These are phyloP conservation scores for Komagataella pastoris DNA, from an alignment of 805 yeast species.

Conservation along the genomic window DNA sequence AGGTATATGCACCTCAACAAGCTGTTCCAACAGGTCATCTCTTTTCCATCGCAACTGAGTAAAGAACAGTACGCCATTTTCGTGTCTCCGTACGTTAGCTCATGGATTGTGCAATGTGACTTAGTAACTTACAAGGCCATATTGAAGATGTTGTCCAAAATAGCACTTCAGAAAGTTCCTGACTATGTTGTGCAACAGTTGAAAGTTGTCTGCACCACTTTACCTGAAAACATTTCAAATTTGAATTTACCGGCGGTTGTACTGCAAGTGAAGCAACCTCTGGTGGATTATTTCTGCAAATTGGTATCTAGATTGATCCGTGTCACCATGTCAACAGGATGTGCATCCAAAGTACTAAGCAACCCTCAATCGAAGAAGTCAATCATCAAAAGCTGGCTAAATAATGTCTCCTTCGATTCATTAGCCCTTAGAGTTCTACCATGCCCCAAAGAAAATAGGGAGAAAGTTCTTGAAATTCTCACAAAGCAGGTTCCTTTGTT, in stretches of 20 bases:
- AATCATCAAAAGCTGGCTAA: constrained; percentile 37
- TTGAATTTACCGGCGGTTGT: constrained; percentile 37
- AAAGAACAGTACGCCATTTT: constrained; percentile 50
- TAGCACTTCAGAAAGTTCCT: constrained; percentile 50
- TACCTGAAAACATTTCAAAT: constrained; percentile 27
- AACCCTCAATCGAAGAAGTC: constrained; percentile 20
- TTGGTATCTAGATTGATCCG: constrained; percentile 1
- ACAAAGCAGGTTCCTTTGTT: constrained; percentile 19
- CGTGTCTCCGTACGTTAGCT: constrained; percentile 28
- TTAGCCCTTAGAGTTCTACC: constrained; percentile 5
- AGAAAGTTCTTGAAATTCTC: constrained; percentile 18
- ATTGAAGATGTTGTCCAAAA: constrained; percentile 46
- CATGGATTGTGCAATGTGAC: constrained; percentile 66
- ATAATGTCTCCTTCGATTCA: constrained; percentile 21
- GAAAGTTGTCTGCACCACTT: constrained; percentile 35
- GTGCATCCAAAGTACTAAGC: constrained; percentile 2
- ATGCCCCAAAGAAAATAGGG: constrained; percentile 11
- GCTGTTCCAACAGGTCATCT: constrained; percentile 35
- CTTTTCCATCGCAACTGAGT: constrained; percentile 42
- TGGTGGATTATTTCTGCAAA: constrained; percentile 26
- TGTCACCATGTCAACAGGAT: constrained; percentile 2
- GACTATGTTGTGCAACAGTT: constrained; percentile 38
- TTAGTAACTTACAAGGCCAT: constrained; percentile 38
- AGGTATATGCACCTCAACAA: constrained; percentile 55
- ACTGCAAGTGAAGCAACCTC: constrained; percentile 33